Conservation (phyloP, 495 filamentous ascomycete species). For the Aspergillus nanangensis region DNA sequence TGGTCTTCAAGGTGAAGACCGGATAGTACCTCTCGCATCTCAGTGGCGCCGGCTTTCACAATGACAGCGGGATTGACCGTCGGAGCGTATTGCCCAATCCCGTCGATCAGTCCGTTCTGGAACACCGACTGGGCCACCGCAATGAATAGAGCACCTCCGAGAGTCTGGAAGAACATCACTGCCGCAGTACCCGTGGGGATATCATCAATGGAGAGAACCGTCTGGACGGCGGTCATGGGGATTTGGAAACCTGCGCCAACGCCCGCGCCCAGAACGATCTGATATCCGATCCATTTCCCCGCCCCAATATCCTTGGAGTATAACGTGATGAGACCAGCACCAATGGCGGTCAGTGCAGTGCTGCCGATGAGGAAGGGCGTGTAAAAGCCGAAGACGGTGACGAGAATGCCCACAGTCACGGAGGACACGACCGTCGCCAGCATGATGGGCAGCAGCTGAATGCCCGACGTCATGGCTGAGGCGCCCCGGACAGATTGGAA, state of each 20-base stretch:
- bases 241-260: slow-evolving; percentile 9
- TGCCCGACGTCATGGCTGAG: slow-evolving; percentile 23
- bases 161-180: slow-evolving; percentile 2
- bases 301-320: slow-evolving; percentile 16
- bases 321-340: slow-evolving; percentile 28
- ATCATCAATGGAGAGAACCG: slow-evolving; percentile 29
- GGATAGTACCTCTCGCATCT: too few relatives aligned
- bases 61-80: background rate
- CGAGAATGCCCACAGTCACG: slow-evolving; percentile 5
- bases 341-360: slow-evolving; percentile 24
- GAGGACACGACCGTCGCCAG: slow-evolving; percentile 16
- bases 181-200: slow-evolving; percentile 37
- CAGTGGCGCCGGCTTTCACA: background rate
- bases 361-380: slow-evolving; percentile 28
- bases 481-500: slow-evolving; percentile 31
- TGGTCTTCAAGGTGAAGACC: background rate
- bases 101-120: background rate
- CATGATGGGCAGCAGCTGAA: slow-evolving; percentile 28
- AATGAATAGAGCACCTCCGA: slow-evolving; percentile 5
- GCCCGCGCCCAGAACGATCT: slow-evolving; percentile 52
- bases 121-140: slow-evolving; percentile 2
- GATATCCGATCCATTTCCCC: slow-evolving; percentile 29
- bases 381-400: slow-evolving; percentile 29
- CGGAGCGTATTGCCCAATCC: background rate
- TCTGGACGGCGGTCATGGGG: slow-evolving; percentile 51